Evolutionary conservation across 805 yeast species (phyloP).

Genomic region (Scheffersomyces coipomensis): DNA sequence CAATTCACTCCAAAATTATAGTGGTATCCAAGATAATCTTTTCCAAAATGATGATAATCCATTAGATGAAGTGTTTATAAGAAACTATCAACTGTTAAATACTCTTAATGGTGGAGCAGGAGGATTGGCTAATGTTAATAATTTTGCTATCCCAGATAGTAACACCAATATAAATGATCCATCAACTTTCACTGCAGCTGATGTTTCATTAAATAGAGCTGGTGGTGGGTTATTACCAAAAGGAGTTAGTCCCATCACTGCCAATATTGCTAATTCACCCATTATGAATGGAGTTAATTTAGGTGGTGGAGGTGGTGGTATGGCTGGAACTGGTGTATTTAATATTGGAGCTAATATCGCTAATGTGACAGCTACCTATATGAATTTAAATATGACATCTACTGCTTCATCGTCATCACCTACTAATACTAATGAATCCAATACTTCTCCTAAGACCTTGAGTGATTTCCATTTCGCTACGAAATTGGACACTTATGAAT

Average conservation of each 20-base stretch:
- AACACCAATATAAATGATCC: neutral
- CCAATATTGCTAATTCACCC: neutral
- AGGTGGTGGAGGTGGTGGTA: too few relatives aligned
- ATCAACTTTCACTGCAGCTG: neutral
- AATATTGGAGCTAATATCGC: too few relatives aligned
- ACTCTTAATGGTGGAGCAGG: neutral
- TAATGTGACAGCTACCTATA: too few relatives aligned
- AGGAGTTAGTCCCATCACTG: neutral
- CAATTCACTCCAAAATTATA: neutral
- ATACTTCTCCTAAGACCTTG: slow-evolving; percentile 9
- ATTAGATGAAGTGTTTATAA: slow-evolving; percentile 31
- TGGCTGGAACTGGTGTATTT: too few relatives aligned
- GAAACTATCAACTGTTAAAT: slow-evolving; percentile 4
- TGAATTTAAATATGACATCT: slow-evolving; percentile 15
- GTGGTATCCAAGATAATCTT: slow-evolving; percentile 36
- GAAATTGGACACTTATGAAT: slow-evolving; percentile 8
- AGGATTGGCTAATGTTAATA: slow-evolving; percentile 2
- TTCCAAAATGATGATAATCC: slow-evolving; percentile 39
- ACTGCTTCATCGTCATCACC: slow-evolving; percentile 30
- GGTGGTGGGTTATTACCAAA: neutral
- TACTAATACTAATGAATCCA: slow-evolving; percentile 24
- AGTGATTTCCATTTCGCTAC: neutral
- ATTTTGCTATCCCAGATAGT: slow-evolving; percentile 2
- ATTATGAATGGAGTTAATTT: too few relatives aligned
- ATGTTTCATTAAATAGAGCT: neutral